A percentile compares a stretch with the other conserved stretches of the same genome.
Evolutionary conservation across 768 basidiomycete species (phyloP).

Genomic region (Hemileccinum impolitum): DNA sequence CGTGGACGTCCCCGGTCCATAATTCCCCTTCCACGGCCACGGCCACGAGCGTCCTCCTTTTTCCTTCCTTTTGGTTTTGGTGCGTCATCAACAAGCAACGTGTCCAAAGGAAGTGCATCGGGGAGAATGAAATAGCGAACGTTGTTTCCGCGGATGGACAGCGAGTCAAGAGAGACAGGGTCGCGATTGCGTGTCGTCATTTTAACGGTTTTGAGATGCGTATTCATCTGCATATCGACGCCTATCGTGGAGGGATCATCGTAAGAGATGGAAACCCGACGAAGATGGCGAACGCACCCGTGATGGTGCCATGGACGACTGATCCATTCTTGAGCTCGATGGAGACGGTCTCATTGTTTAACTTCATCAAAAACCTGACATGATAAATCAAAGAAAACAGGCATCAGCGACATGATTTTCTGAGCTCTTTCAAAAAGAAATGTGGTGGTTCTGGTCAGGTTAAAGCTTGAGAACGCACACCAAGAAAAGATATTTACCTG

Average conservation of each 20-base stretch:
- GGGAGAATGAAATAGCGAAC: constrained; percentile 97
- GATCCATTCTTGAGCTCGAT: constrained; percentile 98
- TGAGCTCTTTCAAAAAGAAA: constrained; percentile 4
- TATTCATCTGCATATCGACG: constrained; percentile 99
- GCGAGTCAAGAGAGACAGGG: constrained; percentile 78
- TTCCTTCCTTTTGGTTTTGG: constrained; percentile 93
- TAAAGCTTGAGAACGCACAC: constrained; percentile 4
- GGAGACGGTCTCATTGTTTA: constrained; percentile 99
- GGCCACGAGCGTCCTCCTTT: constrained; percentile 77
- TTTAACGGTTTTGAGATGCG: constrained; percentile 96
- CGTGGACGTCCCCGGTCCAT: constrained; percentile 52
- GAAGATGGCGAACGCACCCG: constrained; percentile 53
- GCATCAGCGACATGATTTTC: constrained; percentile 17
- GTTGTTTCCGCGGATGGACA: constrained; percentile 96
- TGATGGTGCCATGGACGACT: constrained; percentile 93
- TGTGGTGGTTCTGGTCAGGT: constrained; percentile 7
- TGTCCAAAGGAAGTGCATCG: constrained; percentile 94
- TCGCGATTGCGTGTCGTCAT: constrained; percentile 92
- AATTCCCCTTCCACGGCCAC: constrained; percentile 49
- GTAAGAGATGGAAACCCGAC: neutral
- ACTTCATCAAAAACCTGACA: constrained; percentile 94
- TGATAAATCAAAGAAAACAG: constrained; percentile 15
- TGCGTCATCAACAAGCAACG: constrained; percentile 94
- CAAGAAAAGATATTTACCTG: constrained; percentile 43
- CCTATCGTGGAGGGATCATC: constrained; percentile 44